A percentile compares a stretch with the other conserved stretches of the same genome.
Conservation (phyloP, 73 alveolate species). For the Urostyla sp. region DNA sequence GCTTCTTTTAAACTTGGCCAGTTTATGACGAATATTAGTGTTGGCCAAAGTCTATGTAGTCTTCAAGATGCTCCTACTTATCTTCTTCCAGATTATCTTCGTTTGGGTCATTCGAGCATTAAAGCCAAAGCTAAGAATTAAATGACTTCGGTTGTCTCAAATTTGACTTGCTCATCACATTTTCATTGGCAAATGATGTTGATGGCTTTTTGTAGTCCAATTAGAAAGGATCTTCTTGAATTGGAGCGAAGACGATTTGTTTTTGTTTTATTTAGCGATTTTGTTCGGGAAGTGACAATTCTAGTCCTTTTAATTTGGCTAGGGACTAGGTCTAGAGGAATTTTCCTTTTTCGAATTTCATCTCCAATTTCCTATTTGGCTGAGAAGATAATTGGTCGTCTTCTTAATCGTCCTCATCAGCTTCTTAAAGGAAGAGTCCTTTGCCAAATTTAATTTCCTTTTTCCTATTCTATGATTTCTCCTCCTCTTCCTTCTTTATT, state of each 20-base stretch:
- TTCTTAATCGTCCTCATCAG: background rate
- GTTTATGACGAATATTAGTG: too few species aligned
- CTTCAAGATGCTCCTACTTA: background rate
- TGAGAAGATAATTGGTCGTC: too few species aligned
- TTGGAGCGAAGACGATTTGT: too few species aligned
- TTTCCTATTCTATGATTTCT: background rate
- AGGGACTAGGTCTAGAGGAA: too few species aligned
- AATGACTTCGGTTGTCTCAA: constrained; percentile 55
- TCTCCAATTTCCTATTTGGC: too few species aligned
- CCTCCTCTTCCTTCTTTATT: background rate
- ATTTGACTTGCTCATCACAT: constrained; percentile 57
- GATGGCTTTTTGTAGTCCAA: background rate
- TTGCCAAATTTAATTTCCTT: constrained; percentile 12
- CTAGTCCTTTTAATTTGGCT: too few species aligned
- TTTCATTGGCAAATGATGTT: constrained; percentile 51
- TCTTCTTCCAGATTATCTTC: constrained; percentile 38
- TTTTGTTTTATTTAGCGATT: too few species aligned
- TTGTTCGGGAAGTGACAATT: too few species aligned
- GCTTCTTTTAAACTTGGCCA: too few species aligned
- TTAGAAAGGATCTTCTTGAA: background rate
- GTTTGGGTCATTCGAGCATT: background rate
- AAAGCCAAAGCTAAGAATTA: constrained; percentile 20
- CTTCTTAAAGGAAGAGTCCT: constrained; percentile 36
- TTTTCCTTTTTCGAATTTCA: too few species aligned
- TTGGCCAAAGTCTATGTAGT: background rate